These are phyloP conservation scores for Phytophthora pluvialis DNA, from an alignment of 352 stramenopile species.

Conservation along the genomic window DNA sequence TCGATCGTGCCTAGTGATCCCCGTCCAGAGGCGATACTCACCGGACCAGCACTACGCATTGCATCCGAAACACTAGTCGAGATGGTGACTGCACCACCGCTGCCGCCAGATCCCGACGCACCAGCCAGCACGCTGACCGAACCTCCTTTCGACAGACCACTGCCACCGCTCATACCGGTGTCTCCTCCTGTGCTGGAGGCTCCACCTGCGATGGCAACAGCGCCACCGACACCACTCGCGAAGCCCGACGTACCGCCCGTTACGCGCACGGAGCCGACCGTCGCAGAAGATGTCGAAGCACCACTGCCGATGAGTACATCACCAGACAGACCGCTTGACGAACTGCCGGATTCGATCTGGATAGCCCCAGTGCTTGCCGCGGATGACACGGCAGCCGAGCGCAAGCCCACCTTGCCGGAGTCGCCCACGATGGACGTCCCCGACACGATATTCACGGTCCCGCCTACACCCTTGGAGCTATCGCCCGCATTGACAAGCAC, in stretches of 20 bases:
- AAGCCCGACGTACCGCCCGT: constrained; percentile 16
- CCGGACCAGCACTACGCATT: constrained; percentile 25
- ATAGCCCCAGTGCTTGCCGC: constrained; percentile 24
- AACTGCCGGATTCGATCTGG: constrained; percentile 21
- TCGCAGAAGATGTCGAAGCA: constrained; percentile 18
- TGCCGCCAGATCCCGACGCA: constrained; percentile 4
- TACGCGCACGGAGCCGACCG: constrained; percentile 16
- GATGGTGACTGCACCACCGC: constrained; percentile 10
- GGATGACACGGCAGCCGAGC: constrained; percentile 20
- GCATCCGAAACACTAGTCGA: constrained; percentile 20
- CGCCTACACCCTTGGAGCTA: constrained; percentile 18
- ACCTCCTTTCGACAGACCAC: constrained; percentile 33
- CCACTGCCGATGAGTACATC: constrained; percentile 24
- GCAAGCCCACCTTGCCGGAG: constrained; percentile 24
- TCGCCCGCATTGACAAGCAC: constrained; percentile 17
- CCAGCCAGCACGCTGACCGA: constrained; percentile 32
- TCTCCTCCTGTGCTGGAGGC: constrained; percentile 27
- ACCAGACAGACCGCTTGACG: constrained; percentile 18
- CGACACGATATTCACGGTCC: constrained; percentile 26
- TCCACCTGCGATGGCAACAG: constrained; percentile 18
- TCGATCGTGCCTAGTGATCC: constrained; percentile 25
- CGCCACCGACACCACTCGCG: constrained; percentile 16
- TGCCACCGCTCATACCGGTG: constrained; percentile 20
- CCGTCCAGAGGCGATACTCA: constrained; percentile 19
- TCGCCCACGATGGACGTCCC: constrained; percentile 15